Base-by-base conservation (phyloP, 345 rosid species). In the Gossypium turneri region DNA sequence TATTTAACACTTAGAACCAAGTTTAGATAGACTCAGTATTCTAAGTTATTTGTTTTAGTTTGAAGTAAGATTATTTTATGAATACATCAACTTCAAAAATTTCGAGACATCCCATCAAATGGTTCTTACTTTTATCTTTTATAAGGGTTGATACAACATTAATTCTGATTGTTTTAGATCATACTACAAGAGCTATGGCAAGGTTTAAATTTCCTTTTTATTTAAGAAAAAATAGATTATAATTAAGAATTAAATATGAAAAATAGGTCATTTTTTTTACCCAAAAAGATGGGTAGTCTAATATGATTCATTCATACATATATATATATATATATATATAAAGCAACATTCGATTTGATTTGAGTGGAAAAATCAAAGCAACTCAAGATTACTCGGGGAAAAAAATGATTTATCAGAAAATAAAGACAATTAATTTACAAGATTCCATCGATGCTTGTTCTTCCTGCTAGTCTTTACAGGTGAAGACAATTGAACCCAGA, bases 381-480 rank as follows among this genome's bases (percentile, higher is more conserved):
- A 44, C 50, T 63, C 41, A 7, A 63, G 20, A 17, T 27, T 63
- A 16, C 2, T 24, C 3, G 9, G 34, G 50, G 55, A 27, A 5
- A 56, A 56, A 9, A 20, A 38, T 71, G 64, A 51, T 55, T 55
- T 38, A 38, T 55, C 50, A 17, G 29, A 55, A 38, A 71, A 25
- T 41, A 34, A 71, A 38, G 22, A 56, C 50, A 56, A 41, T 7
- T 38, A 57, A 71, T 71, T 38, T 57, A 55, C 74, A 38, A 41
- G 38, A 41, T 67, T 52, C 22, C 38, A 12, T 53, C 25, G n/a
- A 10, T 70, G 12, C 48, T 44, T 11, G 70, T 13, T 52, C 61
- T 70, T 70, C 52, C 64, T 7, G 52, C 64, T 72, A 41, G 19
- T 56, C 74, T 48, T 34, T 71, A 19, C 16, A 12, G 58, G 34